Base-by-base conservation (phyloP, 2,329 filamentous ascomycete species). In the Nemania sp. region DNA sequence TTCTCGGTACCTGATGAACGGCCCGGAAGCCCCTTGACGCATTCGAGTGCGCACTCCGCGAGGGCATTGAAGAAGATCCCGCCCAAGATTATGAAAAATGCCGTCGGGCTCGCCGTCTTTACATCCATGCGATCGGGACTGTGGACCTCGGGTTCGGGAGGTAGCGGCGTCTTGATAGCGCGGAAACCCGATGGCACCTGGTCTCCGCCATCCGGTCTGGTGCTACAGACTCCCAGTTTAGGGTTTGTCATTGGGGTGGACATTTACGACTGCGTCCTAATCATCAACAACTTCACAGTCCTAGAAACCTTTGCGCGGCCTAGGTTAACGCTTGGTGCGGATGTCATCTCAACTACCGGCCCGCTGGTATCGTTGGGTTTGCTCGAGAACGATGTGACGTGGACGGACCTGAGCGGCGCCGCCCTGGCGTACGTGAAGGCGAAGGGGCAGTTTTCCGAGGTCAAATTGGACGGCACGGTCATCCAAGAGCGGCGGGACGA, bases 51-150 rank as follows among this genome's bases (percentile, higher is more conserved):
- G 83, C 87, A 76, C 51, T 80, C 80, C 55, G 79, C 65, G 80
- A 85, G 74, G 49, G 72, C 91, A 17, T 76, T 82, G 53, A 91
- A 94, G 77, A 95, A 92, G 78, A 97, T 98, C 29, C 94, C 94
- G 0, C 80, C 88, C 59, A 84, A 89, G 71, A 91, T 97, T 59
- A 91, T 98, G 68, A 87, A 90, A 72, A 91, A 95, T 77, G 92
- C 93, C 29, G 92, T 94, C 67, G 94, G 92, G 11, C 83, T 98
- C 59, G 93, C 92, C 56, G 91, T 98, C 67, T 97, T 97, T 78
- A 97, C 93, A 0, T 96, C 92, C 32, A 96, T 97, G 92, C 88
- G 94, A 61, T 94, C 91, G 13, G 94, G 94, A 12, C 79, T 97
- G 34, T 97, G 93, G 90, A 83, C 96, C 68, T 94, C 91, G 47